Conservation (phyloP, 345 rosid genomes). For the Mercurialis annua region DNA sequence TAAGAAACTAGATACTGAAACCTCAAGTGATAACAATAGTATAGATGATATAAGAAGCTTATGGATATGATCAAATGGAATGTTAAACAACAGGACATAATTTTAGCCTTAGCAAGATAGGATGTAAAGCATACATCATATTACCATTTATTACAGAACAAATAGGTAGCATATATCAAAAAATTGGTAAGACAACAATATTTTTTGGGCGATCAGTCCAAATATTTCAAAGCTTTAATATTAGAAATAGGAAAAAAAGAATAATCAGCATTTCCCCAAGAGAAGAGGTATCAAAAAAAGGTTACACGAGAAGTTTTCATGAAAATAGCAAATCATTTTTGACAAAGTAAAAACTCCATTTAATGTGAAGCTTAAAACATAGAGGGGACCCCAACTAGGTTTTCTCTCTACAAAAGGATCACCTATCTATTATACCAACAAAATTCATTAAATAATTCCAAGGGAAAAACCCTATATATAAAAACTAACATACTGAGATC, state of each 20-base stretch:
- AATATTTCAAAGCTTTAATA: neutral
- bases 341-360: too few relatives aligned
- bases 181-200: neutral
- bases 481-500: neutral
- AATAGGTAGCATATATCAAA: neutral
- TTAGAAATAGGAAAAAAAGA: neutral
- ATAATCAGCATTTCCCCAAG: neutral
- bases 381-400: too few relatives aligned
- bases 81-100: neutral
- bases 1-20: neutral
- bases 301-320: neutral
- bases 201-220: neutral
- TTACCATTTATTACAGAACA: neutral
- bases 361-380: too few relatives aligned
- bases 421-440: neutral
- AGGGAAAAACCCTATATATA: neutral
- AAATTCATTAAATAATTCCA: neutral
- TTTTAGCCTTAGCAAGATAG: neutral
- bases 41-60: slow-evolving; percentile 2
- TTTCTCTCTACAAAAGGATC: too few relatives aligned
- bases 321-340: neutral
- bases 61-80: neutral
- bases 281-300: neutral
- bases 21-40: neutral
- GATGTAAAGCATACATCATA: neutral